Conservation (phyloP, 208 protist genomes). For the Wallacemonas collosoma region DNA sequence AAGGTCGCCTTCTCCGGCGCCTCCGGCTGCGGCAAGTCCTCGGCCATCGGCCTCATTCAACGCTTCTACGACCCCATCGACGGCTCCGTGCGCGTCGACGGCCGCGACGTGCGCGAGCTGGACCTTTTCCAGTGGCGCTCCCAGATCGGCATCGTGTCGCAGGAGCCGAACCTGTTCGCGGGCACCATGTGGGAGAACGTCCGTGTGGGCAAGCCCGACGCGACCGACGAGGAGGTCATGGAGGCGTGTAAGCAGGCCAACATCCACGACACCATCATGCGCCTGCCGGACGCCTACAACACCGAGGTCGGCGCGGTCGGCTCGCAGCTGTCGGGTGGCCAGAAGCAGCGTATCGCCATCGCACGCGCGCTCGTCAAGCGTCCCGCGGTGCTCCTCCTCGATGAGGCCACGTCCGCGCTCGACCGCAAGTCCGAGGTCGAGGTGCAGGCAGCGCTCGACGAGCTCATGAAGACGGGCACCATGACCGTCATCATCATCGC, state of each 20-base stretch:
- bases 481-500: constrained; percentile 91
- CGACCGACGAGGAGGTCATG: constrained; percentile 77
- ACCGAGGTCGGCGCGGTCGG: constrained; percentile 78
- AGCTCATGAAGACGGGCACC: constrained; percentile 58
- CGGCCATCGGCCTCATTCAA: constrained; percentile 80
- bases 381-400: constrained; percentile 82
- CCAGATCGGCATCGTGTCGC: constrained; percentile 84
- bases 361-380: constrained; percentile 80
- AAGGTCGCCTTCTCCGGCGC: constrained; percentile 82
- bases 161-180: constrained; percentile 82
- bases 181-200: constrained; percentile 76
- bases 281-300: constrained; percentile 82
- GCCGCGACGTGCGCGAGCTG: constrained; percentile 55
- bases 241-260: constrained; percentile 66
- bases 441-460: constrained; percentile 77
- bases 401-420: constrained; percentile 92
- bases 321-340: constrained; percentile 85
- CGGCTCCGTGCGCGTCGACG: constrained; percentile 66
- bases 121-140: constrained; percentile 52
- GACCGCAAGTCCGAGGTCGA: constrained; percentile 90
- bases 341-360: constrained; percentile 93
- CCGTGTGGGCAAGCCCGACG: constrained; percentile 53
- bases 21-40: constrained; percentile 85
- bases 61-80: constrained; percentile 82
- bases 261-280: constrained; percentile 87